Evolutionary conservation across 2,329 filamentous ascomycete species (phyloP).

Genomic region (Fusarium begoniae): DNA sequence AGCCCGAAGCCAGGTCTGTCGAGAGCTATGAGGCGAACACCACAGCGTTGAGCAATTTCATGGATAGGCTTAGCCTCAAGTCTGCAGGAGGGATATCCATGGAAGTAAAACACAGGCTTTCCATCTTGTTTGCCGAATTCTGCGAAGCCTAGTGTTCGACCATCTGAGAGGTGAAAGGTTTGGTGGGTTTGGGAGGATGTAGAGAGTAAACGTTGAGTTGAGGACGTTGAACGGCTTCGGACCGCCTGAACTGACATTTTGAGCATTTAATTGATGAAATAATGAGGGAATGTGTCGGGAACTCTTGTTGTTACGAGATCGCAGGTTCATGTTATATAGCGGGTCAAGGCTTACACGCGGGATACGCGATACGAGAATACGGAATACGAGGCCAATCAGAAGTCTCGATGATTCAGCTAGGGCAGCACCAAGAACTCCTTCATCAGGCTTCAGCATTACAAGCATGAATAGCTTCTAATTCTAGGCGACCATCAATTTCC

Average conservation of each 20-base stretch:
- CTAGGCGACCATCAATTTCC: accelerated
- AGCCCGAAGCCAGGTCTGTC: conserved; percentile 56
- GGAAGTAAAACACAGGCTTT: conserved; percentile 51
- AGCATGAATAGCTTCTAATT: background rate
- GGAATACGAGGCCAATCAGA: conserved; percentile 23
- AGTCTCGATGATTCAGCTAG: too few relatives aligned
- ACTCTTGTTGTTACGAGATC: background rate
- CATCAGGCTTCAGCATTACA: background rate
- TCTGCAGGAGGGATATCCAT: conserved; percentile 54
- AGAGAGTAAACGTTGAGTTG: background rate
- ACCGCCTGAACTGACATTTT: background rate
- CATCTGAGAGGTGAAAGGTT: conserved; percentile 50
- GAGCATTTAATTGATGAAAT: background rate
- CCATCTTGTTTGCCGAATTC: conserved; percentile 49
- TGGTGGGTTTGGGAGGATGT: conserved; percentile 22
- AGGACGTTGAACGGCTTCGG: background rate
- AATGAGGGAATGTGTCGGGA: background rate
- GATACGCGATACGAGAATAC: conserved; percentile 15
- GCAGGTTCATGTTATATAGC: background rate
- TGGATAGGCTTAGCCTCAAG: conserved; percentile 47
- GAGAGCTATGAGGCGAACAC: conserved; percentile 49
- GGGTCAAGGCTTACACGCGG: background rate
- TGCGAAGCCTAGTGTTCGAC: conserved; percentile 52
- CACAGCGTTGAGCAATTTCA: conserved; percentile 35
- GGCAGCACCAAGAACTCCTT: background rate